These are phyloP conservation scores for Aspergillus bertholletiae DNA, from an alignment of 495 filamentous ascomycete species.

Conservation along the genomic window DNA sequence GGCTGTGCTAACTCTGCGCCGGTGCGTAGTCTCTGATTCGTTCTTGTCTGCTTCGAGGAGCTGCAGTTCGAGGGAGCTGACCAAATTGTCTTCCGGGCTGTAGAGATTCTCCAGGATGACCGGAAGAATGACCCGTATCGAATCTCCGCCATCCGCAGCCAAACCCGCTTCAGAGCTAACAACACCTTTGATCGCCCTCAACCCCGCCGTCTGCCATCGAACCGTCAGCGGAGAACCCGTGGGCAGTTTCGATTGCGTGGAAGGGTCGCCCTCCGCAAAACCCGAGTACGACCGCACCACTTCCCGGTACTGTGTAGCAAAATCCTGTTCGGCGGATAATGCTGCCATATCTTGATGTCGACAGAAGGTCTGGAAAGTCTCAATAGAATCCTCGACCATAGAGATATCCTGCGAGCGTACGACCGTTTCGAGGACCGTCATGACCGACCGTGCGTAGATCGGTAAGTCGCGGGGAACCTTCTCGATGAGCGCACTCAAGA, in stretches of 20 bases:
- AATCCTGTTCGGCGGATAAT: conserved; percentile 76
- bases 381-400: conserved; percentile 82
- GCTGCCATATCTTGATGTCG: conserved; percentile 73
- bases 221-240: conserved; percentile 71
- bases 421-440: conserved; percentile 74
- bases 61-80: conserved; percentile 57
- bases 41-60: conserved; percentile 61
- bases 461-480: conserved; percentile 86
- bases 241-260: conserved; percentile 26
- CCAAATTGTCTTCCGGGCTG: conserved; percentile 65
- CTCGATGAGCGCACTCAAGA: conserved; percentile 82
- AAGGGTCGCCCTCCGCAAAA: conserved; percentile 55
- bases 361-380: conserved; percentile 81
- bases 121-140: conserved; percentile 71
- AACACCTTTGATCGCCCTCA: conserved; percentile 74
- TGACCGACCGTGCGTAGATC: conserved; percentile 75
- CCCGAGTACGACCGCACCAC: conserved; percentile 73
- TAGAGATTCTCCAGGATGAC: conserved; percentile 82
- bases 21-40: conserved; percentile 54
- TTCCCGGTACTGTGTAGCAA: conserved; percentile 74
- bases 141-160: conserved; percentile 66
- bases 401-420: conserved; percentile 77
- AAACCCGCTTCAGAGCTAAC: conserved; percentile 70
- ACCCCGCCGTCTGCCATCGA: conserved; percentile 75
- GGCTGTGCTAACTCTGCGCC: conserved; percentile 71